Base-by-base conservation (phyloP, 495 filamentous ascomycete genomes). In the Penicillium bovifimosum region DNA sequence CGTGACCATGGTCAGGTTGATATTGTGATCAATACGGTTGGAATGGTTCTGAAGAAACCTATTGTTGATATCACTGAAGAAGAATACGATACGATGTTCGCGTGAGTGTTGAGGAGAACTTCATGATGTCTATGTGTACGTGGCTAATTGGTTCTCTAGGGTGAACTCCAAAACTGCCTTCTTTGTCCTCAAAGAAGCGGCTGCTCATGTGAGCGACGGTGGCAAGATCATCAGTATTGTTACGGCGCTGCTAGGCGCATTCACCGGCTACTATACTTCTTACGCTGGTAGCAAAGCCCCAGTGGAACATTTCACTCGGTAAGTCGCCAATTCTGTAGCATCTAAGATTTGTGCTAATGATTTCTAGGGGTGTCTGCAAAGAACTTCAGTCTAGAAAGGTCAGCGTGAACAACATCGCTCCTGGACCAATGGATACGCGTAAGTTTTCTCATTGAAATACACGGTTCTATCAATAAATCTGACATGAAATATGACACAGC, bases 11-110 rank as follows among this genome's bases (percentile, higher is more conserved):
- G 70, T 16, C 59, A 77, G 7, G 68, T 81, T 11, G 76, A 82
- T 55, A 76, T 82, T 40, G 68, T 82, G 6, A 66, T 81, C 14
- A 80, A 80, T 52, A 80, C 77, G 18, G 72, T 80, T 2, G 79
- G 76, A 26, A 71, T 66, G 54, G 68, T 70, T 17, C 58, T 69
- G 26, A 72, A 66, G 50, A 72, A 80, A 59, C 70, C 76, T 1
- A 78, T 78, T 24, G 71, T 70, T 8, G 69, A 71, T 46, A 72
- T 80, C 58, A 60, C 41, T 3, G 79, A 80, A 58, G 67, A 71
- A 36, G 68, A 72, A 9, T 80, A 76, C 66, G 77, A 80, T 61
- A 31, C 48, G 1, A 71, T 71, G 66, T 71, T 69, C 54, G 68
- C 62, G 66, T 69, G 63, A 47, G 62, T 58, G 9, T 50, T 67